Evolutionary conservation across 2,329 filamentous ascomycete species (phyloP), one percentile per base, ranked within the genome.

Genomic region (Pyrenochaeta sp.): DNA sequence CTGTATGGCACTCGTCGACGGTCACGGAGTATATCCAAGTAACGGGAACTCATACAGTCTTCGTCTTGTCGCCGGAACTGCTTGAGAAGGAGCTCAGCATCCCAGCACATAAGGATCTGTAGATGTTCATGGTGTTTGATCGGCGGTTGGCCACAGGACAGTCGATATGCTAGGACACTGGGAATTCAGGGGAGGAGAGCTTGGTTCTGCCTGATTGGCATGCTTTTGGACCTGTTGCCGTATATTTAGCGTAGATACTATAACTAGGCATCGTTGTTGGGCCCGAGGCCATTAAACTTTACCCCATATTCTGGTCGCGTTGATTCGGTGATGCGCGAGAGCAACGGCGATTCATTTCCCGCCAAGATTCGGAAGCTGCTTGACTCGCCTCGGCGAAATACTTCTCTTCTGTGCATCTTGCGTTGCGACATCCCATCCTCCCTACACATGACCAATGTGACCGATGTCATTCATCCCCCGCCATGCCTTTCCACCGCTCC

Each of bases 401-500:
- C 47, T 59, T 52, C 37, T 43, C 19, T 28, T 8, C 10, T 22
- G 50, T 15, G 15, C 34, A 15, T n/a, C 42, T 24, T 15, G 5
- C 13, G n/a, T 2, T 22, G 24, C 2, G 28, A 12, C n/a, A 5
- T 9, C 10, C 12, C 40, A 25, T 22, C 4, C 19, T 45, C 32
- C 8, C 24, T 15, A n/a, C 37, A 37, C 3, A 40, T 28, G 12
- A 15, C 50, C 50, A 52, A 56, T 56, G 53, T 52, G 50, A 63
- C 69, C 69, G 58, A 73, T 75, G 76, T 65, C 73, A 77, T 69
- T 98, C 79, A 77, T 90, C 42, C 92, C 95, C 27, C 91, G 94
- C 68, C 77, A 82, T 64, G 79, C 81, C 52, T 98, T 96, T 77
- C 88, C 90, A 39, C 82, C 88, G 43, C 90, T 94, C 70, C 81